Conservation (phyloP, 2,329 filamentous ascomycete genomes). For the Paraphaeosphaeria sporulosa region DNA sequence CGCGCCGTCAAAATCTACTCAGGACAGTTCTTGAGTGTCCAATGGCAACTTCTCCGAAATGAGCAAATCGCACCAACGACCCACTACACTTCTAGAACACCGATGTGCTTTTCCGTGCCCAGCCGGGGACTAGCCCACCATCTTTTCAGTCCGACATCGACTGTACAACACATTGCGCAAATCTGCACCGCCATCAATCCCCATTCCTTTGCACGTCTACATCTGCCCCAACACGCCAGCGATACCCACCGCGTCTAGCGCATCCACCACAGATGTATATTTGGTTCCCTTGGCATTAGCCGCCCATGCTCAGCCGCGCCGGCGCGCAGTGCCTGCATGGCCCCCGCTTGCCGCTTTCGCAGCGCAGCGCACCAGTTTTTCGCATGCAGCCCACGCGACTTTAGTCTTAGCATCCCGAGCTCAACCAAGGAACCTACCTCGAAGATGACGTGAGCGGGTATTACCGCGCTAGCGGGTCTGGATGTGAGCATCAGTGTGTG, state of each 20-base stretch:
- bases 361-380: not conserved
- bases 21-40: not conserved
- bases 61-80: not conserved
- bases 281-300: not conserved
- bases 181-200: not conserved
- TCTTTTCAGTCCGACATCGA: not conserved
- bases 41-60: not conserved
- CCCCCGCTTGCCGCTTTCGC: not conserved
- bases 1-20: not conserved
- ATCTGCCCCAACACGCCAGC: not conserved
- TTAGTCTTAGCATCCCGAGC: not conserved
- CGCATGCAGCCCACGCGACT: not conserved
- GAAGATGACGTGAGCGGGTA: not conserved
- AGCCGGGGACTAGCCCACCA: not conserved
- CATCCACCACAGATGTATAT: not conserved
- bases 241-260: not conserved
- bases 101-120: slow-evolving; percentile 5
- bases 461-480: not conserved
- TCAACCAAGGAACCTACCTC: not conserved
- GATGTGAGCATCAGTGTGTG: not conserved
- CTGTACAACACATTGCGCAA: not conserved
- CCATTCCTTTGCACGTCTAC: not conserved
- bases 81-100: not conserved
- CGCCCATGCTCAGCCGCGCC: not conserved
- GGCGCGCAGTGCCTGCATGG: not conserved